A percentile compares a stretch with the other conserved stretches of the same genome.
phyloP scores from a whole-genome alignment of 2,329 filamentous ascomycete genomes.

The Colletotrichum sp. region DNA sequence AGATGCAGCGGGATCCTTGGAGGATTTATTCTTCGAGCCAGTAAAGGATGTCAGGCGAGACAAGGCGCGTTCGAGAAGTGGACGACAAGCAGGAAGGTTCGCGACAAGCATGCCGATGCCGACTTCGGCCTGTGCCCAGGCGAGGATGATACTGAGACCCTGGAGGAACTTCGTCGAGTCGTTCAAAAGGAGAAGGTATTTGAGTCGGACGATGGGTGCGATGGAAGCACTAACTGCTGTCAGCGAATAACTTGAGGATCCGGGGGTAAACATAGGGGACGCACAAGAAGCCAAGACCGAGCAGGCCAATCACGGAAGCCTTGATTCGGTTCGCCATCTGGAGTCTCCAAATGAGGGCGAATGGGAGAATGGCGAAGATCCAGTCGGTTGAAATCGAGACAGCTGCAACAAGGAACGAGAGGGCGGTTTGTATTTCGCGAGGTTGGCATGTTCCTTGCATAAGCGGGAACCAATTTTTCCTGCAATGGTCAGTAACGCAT shows the following conservation, averaged over 20 bases:
- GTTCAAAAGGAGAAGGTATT: constrained; percentile 13
- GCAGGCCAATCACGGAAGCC: constrained; percentile 4
- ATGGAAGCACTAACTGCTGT: constrained; percentile 2
- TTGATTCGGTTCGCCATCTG: constrained; percentile 13
- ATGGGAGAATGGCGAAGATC: constrained; percentile 13
- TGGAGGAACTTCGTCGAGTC: constrained; percentile 11
- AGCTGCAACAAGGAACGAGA: constrained; percentile 15
- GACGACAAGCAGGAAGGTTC: constrained; percentile 15
- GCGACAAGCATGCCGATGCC: constrained; percentile 18
- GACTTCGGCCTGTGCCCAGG: constrained; percentile 18
- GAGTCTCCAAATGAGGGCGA: constrained; percentile 13
- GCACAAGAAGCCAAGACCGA: constrained; percentile 14
- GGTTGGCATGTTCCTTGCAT: background rate
- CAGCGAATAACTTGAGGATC: background rate
- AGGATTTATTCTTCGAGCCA: constrained; percentile 12
- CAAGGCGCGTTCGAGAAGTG: constrained; percentile 10
- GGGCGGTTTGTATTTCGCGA: constrained; percentile 6
- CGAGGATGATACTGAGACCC: constrained; percentile 4
- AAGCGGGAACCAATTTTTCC: constrained; percentile 4
- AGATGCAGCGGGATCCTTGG: background rate
- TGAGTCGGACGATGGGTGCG: constrained; percentile 15
- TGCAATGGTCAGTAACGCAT: background rate
- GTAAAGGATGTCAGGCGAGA: constrained; percentile 12
- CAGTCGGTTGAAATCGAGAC: constrained; percentile 15
- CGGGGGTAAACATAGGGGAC: background rate